phyloP scores from a whole-genome alignment of 1,284 basidiomycete species.

The Porodaedalea pini region DNA sequence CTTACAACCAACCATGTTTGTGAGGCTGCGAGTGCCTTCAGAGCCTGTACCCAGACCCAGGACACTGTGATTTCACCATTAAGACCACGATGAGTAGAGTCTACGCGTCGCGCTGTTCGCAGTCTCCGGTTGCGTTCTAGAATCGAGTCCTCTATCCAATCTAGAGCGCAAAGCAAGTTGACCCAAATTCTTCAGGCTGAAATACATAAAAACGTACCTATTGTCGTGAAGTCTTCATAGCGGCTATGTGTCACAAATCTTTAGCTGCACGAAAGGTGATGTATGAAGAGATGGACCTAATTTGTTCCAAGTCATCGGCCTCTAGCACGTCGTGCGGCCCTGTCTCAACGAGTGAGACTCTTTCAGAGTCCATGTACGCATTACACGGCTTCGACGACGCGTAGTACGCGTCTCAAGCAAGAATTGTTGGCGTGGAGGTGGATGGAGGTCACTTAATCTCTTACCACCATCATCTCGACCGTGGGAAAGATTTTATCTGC shows the following conservation, averaged over 20 bases:
- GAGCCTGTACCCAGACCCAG: constrained; percentile 64
- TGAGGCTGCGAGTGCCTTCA: constrained; percentile 46
- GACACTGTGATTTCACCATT: constrained; percentile 47
- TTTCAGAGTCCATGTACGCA: constrained; percentile 19
- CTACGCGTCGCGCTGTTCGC: constrained; percentile 49
- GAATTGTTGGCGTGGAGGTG: not conserved
- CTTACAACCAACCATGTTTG: constrained; percentile 77
- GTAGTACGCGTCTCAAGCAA: not conserved
- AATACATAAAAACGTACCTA: constrained; percentile 43
- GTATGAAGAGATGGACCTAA: constrained; percentile 28
- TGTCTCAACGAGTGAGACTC: not conserved
- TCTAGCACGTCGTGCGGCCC: constrained; percentile 10
- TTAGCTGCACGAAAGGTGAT: not conserved
- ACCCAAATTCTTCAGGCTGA: constrained; percentile 7
- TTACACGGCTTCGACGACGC: constrained; percentile 7
- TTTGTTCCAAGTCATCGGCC: constrained; percentile 31
- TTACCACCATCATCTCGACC: no score
- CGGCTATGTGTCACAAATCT: constrained; percentile 41
- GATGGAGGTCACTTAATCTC: not conserved
- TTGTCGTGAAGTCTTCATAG: constrained; percentile 84
- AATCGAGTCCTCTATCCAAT: constrained; percentile 95
- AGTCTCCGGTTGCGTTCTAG: constrained; percentile 78
- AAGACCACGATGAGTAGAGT: constrained; percentile 47
- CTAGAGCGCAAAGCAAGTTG: constrained; percentile 37
- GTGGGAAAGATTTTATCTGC: no score